A percentile compares a stretch with the other conserved stretches of the same genome.
phyloP scores from a whole-genome alignment of 331 rosid genomes.

The Dryas integrifolia region DNA sequence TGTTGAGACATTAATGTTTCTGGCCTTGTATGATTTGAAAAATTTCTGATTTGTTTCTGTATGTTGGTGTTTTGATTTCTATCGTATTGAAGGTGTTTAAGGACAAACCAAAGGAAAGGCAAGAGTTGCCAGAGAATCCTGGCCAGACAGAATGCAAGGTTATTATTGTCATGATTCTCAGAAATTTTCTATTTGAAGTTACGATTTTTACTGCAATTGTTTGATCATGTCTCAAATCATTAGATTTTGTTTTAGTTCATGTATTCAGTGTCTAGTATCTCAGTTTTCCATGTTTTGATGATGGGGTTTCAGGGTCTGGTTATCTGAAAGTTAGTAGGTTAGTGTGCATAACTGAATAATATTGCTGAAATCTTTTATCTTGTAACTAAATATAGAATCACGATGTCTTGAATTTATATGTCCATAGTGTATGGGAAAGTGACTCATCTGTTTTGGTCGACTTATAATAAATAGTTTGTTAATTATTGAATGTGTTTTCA shows the following conservation, averaged over 20 bases:
- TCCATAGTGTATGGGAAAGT: not conserved
- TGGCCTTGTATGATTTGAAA: not conserved
- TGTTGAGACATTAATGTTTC: not conserved
- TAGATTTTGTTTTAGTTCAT: not conserved
- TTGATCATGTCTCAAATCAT: not conserved
- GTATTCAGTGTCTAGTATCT: not conserved
- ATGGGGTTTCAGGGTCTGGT: not conserved
- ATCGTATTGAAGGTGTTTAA: conserved; percentile 45
- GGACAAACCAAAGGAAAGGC: conserved; percentile 54
- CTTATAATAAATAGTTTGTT: not conserved
- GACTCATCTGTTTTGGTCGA: not conserved
- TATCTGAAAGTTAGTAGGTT: not conserved
- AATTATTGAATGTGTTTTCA: not conserved
- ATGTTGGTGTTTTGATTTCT: conserved; percentile 25
- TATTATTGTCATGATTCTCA: conserved; percentile 24
- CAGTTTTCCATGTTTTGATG: not conserved
- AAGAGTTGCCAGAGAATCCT: conserved; percentile 51
- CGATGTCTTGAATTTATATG: not conserved
- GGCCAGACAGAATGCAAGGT: conserved; percentile 91
- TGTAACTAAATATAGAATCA: not conserved
- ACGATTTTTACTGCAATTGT: not conserved
- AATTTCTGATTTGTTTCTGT: conserved; percentile 5
- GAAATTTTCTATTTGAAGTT: conserved; percentile 17
- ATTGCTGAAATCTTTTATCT: not conserved
- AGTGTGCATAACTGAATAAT: not conserved